Conservation (phyloP, 768 basidiomycete genomes). For the Podaxis carcinomalis region DNA sequence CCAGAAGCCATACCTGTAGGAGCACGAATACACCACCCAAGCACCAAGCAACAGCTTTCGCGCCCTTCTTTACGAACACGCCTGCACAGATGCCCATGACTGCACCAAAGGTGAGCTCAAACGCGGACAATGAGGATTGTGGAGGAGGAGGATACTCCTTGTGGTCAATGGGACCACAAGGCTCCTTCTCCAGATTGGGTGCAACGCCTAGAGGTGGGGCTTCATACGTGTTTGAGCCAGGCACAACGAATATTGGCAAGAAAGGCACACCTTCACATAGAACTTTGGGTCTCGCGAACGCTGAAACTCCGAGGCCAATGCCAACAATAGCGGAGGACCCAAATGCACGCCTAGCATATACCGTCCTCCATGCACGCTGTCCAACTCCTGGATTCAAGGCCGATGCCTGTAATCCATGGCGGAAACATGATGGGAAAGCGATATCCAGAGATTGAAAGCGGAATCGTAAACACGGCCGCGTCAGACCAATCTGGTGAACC, state of each 20-base stretch:
- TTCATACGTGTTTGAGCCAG: neutral
- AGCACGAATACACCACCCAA: conserved; percentile 91
- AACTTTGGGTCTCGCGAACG: conserved; percentile 29
- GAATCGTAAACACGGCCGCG: neutral
- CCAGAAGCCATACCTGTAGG: conserved; percentile 61
- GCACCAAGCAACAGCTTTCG: conserved; percentile 74
- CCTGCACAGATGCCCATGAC: conserved; percentile 87
- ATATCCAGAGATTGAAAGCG: neutral
- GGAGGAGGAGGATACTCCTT: conserved; percentile 47
- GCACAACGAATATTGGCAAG: too few species aligned
- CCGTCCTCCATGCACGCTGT: neutral
- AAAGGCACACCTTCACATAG: conserved; percentile 50
- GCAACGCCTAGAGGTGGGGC: neutral
- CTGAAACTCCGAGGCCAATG: conserved; percentile 41
- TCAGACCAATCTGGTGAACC: neutral
- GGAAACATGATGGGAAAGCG: neutral
- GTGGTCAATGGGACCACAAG: neutral
- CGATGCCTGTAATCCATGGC: neutral
- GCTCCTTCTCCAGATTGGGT: neutral
- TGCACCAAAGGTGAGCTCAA: conserved; percentile 86
- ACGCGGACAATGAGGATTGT: conserved; percentile 68
- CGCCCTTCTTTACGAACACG: conserved; percentile 94
- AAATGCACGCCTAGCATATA: conserved; percentile 5
- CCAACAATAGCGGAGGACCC: conserved; percentile 34
- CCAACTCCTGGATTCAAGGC: neutral